These are phyloP conservation scores for Pythium oligandrum DNA, from an alignment of 352 stramenopile genomes.

Conservation along the genomic window DNA sequence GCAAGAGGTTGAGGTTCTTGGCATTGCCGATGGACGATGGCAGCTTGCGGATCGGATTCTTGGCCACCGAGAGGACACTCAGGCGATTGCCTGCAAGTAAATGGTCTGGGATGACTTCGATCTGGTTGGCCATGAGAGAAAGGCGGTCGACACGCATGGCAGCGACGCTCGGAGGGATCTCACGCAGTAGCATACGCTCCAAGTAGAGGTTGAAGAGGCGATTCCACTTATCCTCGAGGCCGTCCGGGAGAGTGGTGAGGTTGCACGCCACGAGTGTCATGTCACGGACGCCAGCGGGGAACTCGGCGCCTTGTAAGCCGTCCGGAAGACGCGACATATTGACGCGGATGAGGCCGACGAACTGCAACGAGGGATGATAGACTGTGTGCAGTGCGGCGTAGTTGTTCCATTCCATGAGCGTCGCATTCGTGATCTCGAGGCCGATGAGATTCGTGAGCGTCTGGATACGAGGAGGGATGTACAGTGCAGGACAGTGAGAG, in stretches of 20 bases:
- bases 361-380: slow-evolving; percentile 6
- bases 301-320: slow-evolving; percentile 1
- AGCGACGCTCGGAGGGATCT: background rate
- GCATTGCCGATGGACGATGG: background rate
- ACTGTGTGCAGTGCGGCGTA: slow-evolving; percentile 5
- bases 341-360: slow-evolving; percentile 9
- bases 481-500: slow-evolving; percentile 12
- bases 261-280: slow-evolving; percentile 9
- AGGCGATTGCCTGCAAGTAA: background rate
- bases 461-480: slow-evolving; percentile 8
- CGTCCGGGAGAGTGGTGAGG: slow-evolving; percentile 2
- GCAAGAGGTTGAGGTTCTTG: background rate
- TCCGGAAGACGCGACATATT: slow-evolving; percentile 9
- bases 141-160: background rate
- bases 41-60: slow-evolving; percentile 5
- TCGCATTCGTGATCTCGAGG: slow-evolving; percentile 18
- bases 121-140: slow-evolving; percentile 1
- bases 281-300: slow-evolving; percentile 4
- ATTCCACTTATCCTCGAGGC: slow-evolving; percentile 7
- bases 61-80: slow-evolving; percentile 2
- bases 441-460: slow-evolving; percentile 9
- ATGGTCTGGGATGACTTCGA: background rate
- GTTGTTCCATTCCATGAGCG: slow-evolving; percentile 8
- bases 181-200: slow-evolving; percentile 4
- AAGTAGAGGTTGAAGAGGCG: slow-evolving; percentile 13